These are phyloP conservation scores for Penicillium mononematosum DNA, from an alignment of 495 filamentous ascomycete genomes.

Conservation along the genomic window DNA sequence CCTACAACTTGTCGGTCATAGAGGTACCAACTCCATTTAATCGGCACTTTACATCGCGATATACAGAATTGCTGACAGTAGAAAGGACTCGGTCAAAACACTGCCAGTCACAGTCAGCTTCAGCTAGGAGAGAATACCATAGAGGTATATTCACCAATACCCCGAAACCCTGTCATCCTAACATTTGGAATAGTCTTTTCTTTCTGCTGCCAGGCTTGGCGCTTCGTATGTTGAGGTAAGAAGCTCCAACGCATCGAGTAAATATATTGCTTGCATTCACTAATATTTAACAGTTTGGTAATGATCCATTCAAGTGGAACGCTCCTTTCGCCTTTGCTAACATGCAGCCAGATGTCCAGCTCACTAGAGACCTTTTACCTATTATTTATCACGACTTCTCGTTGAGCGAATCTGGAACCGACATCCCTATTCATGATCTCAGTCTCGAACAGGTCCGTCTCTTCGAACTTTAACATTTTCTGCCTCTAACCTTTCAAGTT, in stretches of 20 bases:
- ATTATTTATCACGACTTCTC: slow-evolving; percentile 44
- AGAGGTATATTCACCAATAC: slow-evolving; percentile 15
- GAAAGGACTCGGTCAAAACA: slow-evolving; percentile 28
- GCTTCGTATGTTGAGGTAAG: slow-evolving; percentile 40
- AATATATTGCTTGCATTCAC: neutral
- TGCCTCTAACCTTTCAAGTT: slow-evolving; percentile 16
- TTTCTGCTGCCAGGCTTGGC: slow-evolving; percentile 30
- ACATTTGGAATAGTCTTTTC: slow-evolving; percentile 29
- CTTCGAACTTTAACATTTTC: neutral
- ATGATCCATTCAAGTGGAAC: neutral
- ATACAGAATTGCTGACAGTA: neutral
- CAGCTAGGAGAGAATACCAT: slow-evolving; percentile 44
- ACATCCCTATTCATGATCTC: slow-evolving; percentile 37
- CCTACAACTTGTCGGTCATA: slow-evolving; percentile 30
- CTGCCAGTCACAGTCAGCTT: slow-evolving; percentile 23
- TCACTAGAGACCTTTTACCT: slow-evolving; percentile 40
- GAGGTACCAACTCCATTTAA: slow-evolving; percentile 16
- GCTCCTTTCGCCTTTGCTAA: slow-evolving; percentile 7
- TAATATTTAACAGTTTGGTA: slow-evolving; percentile 13
- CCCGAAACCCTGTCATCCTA: neutral
- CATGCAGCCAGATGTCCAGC: slow-evolving; percentile 35
- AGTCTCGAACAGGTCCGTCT: slow-evolving; percentile 36
- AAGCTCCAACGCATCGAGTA: neutral
- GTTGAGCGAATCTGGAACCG: slow-evolving; percentile 39
- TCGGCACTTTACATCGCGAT: neutral